Evolutionary conservation across 306 rosid genomes (phyloP).

Genomic region (Quercus dentata): DNA sequence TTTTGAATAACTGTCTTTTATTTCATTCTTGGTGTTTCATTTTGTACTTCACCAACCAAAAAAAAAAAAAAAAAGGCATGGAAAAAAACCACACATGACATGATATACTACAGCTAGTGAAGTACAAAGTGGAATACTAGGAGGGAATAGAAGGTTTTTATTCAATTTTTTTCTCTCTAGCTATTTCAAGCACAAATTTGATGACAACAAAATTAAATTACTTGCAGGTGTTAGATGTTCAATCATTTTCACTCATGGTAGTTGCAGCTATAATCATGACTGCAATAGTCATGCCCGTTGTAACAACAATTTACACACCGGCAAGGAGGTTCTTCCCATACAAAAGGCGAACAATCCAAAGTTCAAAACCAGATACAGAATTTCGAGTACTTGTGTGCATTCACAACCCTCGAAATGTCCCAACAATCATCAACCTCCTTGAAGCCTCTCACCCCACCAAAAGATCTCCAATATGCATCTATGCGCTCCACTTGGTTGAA

Average conservation of each 20-base stretch:
- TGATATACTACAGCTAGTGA: too few species aligned
- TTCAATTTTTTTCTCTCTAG: too few species aligned
- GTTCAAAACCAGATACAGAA: conserved; percentile 57
- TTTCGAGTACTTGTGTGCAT: conserved; percentile 62
- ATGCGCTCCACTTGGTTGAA: conserved; percentile 79
- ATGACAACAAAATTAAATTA: not conserved
- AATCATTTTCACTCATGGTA: conserved; percentile 83
- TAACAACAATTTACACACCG: conserved; percentile 62
- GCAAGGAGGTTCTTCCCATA: conserved; percentile 46
- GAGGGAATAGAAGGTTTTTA: too few species aligned
- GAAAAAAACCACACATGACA: too few species aligned
- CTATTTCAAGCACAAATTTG: not conserved
- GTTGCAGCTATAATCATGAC: conserved; percentile 73
- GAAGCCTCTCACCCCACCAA: conserved; percentile 80
- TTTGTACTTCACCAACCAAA: too few species aligned
- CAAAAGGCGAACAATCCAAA: conserved; percentile 65
- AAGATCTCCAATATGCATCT: conserved; percentile 68
- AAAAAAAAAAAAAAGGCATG: too few species aligned
- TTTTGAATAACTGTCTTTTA: too few species aligned
- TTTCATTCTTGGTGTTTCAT: too few species aligned
- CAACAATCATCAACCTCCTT: conserved; percentile 80
- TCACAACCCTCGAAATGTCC: conserved; percentile 80
- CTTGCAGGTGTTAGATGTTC: conserved; percentile 73
- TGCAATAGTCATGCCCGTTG: conserved; percentile 50
- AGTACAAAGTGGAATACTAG: too few species aligned